A percentile compares a stretch with the other conserved stretches of the same genome.
Evolutionary conservation across 352 stramenopile species (phyloP).

Genomic region (Globisporangium paddicum): DNA sequence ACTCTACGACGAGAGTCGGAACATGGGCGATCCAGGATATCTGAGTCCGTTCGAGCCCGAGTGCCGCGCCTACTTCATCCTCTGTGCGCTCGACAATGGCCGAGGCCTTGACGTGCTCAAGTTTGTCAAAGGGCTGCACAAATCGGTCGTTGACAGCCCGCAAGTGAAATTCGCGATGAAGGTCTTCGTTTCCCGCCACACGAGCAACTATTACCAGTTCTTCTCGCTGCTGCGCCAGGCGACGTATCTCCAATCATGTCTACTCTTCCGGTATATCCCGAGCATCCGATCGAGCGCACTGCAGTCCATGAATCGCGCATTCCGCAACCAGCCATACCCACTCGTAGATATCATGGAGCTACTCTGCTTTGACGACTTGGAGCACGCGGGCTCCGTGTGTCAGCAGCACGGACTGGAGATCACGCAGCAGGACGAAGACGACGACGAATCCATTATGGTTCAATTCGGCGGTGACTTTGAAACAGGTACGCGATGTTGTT

Average conservation of each 20-base stretch:
- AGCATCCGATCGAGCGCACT: constrained; percentile 68
- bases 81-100: constrained; percentile 83
- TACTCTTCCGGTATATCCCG: constrained; percentile 79
- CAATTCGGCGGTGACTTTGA: constrained; percentile 79
- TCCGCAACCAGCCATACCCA: constrained; percentile 62
- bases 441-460: constrained; percentile 40
- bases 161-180: constrained; percentile 87
- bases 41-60: constrained; percentile 84
- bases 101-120: constrained; percentile 81
- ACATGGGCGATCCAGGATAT: constrained; percentile 44
- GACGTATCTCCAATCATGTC: constrained; percentile 79
- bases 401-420: constrained; percentile 62
- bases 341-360: constrained; percentile 55
- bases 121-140: constrained; percentile 75
- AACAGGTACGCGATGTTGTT: constrained; percentile 36
- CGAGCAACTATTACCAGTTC: constrained; percentile 80
- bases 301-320: constrained; percentile 77
- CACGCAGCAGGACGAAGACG: constrained; percentile 35
- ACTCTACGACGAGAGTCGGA: constrained; percentile 82
- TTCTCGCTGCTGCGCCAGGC: constrained; percentile 70
- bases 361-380: constrained; percentile 80
- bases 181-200: constrained; percentile 83
- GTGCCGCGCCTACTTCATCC: constrained; percentile 81
- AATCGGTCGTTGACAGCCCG: constrained; percentile 46
- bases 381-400: constrained; percentile 63